A percentile compares a stretch with the other conserved stretches of the same genome.
Evolutionary conservation across 352 stramenopile genomes (phyloP).

Genomic region (Phytophthora europaea): DNA sequence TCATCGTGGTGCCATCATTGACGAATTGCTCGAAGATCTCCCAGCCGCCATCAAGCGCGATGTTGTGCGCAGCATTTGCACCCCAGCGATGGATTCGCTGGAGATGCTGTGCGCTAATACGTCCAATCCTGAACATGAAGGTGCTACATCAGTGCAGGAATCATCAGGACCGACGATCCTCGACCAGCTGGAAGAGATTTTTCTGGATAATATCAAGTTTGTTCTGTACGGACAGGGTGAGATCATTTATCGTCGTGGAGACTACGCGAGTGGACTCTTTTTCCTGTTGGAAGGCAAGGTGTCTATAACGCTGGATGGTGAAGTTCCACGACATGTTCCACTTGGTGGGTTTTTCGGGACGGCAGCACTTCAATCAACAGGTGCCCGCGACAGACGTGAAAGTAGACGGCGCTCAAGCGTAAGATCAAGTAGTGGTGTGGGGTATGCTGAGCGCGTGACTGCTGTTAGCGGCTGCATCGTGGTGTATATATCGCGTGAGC

Average conservation of each 20-base stretch:
- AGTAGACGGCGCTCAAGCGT: slow-evolving; percentile 22
- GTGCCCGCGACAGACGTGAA: slow-evolving; percentile 6
- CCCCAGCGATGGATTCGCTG: slow-evolving; percentile 56
- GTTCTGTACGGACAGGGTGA: slow-evolving; percentile 68
- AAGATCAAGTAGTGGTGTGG: slow-evolving; percentile 7
- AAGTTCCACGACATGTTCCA: slow-evolving; percentile 40
- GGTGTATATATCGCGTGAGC: slow-evolving; percentile 55
- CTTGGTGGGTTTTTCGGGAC: slow-evolving; percentile 64
- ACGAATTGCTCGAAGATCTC: slow-evolving; percentile 65
- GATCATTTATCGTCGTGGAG: slow-evolving; percentile 64
- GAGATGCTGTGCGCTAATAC: slow-evolving; percentile 38
- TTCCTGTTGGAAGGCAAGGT: slow-evolving; percentile 66
- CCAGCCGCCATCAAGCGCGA: slow-evolving; percentile 64
- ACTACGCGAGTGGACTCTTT: slow-evolving; percentile 60
- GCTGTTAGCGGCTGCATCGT: slow-evolving; percentile 68
- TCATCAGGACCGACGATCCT: slow-evolving; percentile 16
- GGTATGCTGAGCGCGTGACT: slow-evolving; percentile 52
- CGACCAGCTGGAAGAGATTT: slow-evolving; percentile 52
- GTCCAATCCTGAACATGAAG: not conserved
- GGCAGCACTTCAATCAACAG: slow-evolving; percentile 36
- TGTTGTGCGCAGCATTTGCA: slow-evolving; percentile 68
- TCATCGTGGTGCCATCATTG: slow-evolving; percentile 70
- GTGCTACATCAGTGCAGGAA: slow-evolving; percentile 2
- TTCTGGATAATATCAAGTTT: slow-evolving; percentile 70
- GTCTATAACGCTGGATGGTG: slow-evolving; percentile 33